Base-by-base conservation (phyloP, 2,329 filamentous ascomycete genomes). In the Ceratocystis huliohia region DNA sequence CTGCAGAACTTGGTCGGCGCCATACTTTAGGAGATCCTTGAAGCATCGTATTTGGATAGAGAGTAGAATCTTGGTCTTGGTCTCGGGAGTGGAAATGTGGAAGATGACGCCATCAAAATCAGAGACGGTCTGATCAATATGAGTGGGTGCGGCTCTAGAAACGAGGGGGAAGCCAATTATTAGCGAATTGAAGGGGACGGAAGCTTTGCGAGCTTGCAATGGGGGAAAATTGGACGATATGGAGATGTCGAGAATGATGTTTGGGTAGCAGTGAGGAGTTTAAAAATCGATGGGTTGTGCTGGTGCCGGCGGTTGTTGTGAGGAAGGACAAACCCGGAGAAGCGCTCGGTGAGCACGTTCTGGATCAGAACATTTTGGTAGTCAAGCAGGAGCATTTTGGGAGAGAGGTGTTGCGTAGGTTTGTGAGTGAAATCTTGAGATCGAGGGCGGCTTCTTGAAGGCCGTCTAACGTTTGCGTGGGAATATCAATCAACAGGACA, bases 41-140 rank as follows among this genome's bases (percentile, higher is more conserved):
- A 87, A 99, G 80, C 94, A 99, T 79, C 93, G 89, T 76, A 99
- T 91, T 76, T 91, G 86, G 73, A 99, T 88, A 25, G 94, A 99
- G 68, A 99, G 86, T 64, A 96, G 83, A 71, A 99, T 96, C 79
- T 95, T 91, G 63, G 90, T 87, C 82, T 97, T 97, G 69, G 86
- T 81, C 76, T 96, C 91, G 68, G 93, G 94, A 0, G 94, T 99
- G 46, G 93, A 97, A 74, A 99, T 92, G 78, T 99, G 94, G 79
- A 97, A 99, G 71, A 89, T 96, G 72, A 97, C 94, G 75, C 93
- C 93, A 78, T 99, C 95, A 75, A 99, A 99, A 79, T 99, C 94
- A 75, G 93, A 97, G 69, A 96, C 91, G 70, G 96, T 91, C 80
- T 99, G 94, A 78, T 99, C 95, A 76, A 99, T 96, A 72, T 89